phyloP scores from a whole-genome alignment of 202 grass and related monocot genomes.

The Schoenoplectus tabernaemontani region DNA sequence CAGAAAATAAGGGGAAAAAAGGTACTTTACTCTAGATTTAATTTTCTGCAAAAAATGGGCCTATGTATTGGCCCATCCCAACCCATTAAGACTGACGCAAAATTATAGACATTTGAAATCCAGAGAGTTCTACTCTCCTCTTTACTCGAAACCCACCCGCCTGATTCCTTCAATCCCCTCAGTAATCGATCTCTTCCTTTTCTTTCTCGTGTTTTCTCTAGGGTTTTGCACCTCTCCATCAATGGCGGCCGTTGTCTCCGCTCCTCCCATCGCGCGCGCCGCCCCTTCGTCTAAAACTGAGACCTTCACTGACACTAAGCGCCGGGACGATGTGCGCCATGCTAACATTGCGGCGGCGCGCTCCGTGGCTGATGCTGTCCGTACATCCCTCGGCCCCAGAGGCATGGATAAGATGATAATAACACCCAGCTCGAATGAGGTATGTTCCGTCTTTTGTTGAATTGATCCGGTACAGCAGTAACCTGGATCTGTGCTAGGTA shows the following conservation, averaged over 20 bases:
- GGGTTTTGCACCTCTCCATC: constrained; percentile 9
- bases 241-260: constrained; percentile 34
- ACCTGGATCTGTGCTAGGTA: background rate
- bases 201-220: constrained; percentile 8
- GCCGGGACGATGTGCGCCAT: constrained; percentile 68
- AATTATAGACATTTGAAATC: constrained; percentile 3
- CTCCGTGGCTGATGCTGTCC: constrained; percentile 59
- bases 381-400: constrained; percentile 63
- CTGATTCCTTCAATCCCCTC: background rate
- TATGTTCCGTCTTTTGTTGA: background rate
- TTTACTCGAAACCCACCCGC: background rate
- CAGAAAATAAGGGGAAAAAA: too few relatives aligned
- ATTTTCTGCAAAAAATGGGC: background rate
- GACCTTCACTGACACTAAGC: constrained; percentile 74
- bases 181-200: background rate
- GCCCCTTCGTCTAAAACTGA: constrained; percentile 39
- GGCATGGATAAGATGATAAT: constrained; percentile 97
- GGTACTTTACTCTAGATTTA: too few relatives aligned
- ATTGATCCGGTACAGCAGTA: background rate
- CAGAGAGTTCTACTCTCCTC: background rate
- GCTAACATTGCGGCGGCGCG: constrained; percentile 62
- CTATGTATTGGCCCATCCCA: background rate
- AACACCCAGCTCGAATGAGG: constrained; percentile 37
- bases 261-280: constrained; percentile 3
- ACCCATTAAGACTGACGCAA: background rate